A percentile compares a stretch with the other conserved stretches of the same genome.
These are phyloP conservation scores for Cordyceps farinosa DNA, from an alignment of 2,329 filamentous ascomycete genomes.

Conservation along the genomic window DNA sequence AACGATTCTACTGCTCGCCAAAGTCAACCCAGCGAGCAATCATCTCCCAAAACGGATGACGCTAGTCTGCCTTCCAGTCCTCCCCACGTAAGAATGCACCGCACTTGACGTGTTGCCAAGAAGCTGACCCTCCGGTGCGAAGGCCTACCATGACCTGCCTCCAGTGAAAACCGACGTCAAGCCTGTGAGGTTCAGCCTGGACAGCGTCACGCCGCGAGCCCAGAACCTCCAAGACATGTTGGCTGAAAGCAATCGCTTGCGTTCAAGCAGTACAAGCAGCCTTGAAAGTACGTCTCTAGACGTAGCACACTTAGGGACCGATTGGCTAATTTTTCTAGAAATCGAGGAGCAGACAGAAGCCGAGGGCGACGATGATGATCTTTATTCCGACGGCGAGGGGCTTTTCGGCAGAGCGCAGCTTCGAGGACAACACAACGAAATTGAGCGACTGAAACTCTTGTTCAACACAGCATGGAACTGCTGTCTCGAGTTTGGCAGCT, in stretches of 20 bases:
- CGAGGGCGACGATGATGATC: constrained; percentile 53
- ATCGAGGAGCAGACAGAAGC: constrained; percentile 53
- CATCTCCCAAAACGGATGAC: constrained; percentile 38
- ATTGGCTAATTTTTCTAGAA: constrained; percentile 39
- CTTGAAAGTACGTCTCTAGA: constrained; percentile 62
- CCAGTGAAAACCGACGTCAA: constrained; percentile 73
- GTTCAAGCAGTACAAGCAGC: constrained; percentile 68
- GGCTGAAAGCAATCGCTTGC: constrained; percentile 49
- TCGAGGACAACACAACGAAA: constrained; percentile 46
- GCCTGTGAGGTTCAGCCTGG: constrained; percentile 60
- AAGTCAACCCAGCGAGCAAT: constrained; percentile 33
- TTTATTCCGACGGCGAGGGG: constrained; percentile 56
- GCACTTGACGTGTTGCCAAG: not conserved
- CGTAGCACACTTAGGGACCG: not conserved
- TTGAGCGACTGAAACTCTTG: constrained; percentile 68
- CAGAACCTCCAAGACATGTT: constrained; percentile 76
- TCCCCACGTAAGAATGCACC: constrained; percentile 24
- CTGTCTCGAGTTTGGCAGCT: constrained; percentile 16
- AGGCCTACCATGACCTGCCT: constrained; percentile 53
- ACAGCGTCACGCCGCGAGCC: constrained; percentile 73
- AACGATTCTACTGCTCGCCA: constrained; percentile 36
- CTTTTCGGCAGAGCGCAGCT: constrained; percentile 75
- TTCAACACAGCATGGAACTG: constrained; percentile 43
- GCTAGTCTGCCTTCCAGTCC: constrained; percentile 28
- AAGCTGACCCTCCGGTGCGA: not conserved